These are phyloP conservation scores for Arabidopsis lyrata DNA, from an alignment of 441 rosid genomes.

Conservation along the genomic window DNA sequence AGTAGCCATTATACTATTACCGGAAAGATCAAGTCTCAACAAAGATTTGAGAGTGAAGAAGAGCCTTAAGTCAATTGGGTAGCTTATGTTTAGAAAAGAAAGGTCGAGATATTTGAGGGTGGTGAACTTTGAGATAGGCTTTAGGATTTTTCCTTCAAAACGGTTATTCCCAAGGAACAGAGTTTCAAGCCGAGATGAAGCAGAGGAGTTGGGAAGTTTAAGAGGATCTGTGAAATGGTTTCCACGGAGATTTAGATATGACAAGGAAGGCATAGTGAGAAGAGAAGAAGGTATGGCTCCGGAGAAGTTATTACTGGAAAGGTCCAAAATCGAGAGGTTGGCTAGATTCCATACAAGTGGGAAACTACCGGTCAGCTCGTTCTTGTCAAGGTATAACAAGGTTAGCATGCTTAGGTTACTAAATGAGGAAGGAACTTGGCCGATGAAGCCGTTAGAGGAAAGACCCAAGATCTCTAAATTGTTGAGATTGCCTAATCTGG, in stretches of 20 bases:
- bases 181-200: neutral
- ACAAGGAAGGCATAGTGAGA: neutral
- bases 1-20: constrained; percentile 3
- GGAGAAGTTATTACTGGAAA: neutral
- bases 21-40: constrained; percentile 16
- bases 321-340: no score
- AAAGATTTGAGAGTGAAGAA: constrained; percentile 45
- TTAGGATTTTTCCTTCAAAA: constrained; percentile 33
- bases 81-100: constrained; percentile 31
- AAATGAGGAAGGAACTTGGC: no score
- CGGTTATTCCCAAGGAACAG: neutral
- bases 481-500: no score
- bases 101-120: neutral
- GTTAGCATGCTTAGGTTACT: no score
- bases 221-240: neutral
- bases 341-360: no score
- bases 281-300: neutral
- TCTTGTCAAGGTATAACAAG: no score
- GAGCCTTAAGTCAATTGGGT: constrained; percentile 34
- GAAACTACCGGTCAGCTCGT: no score
- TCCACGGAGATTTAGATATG: neutral
- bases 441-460: no score
- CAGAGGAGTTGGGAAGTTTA: neutral
- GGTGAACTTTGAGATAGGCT: constrained; percentile 29
- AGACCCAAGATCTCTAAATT: no score